A percentile compares a stretch with the other conserved stretches of the same genome.
These are phyloP conservation scores for Micromonas pusilla DNA, from an alignment of 139 green algal species.

Conservation along the genomic window DNA sequence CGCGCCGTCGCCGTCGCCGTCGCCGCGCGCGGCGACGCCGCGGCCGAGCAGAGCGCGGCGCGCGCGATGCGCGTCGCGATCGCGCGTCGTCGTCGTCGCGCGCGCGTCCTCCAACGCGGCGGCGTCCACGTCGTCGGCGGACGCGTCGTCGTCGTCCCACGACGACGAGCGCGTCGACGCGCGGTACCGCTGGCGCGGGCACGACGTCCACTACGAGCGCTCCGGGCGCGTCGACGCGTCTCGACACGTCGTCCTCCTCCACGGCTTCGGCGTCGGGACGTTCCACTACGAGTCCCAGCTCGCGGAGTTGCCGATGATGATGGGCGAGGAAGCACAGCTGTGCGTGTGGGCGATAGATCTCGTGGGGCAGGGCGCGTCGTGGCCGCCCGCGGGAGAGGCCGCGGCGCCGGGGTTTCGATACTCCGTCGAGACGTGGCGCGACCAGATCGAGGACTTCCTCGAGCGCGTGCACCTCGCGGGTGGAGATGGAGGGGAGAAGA, in stretches of 20 bases:
- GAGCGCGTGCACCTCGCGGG: not conserved
- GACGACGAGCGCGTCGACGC: too few relatives aligned
- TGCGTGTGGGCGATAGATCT: conserved; percentile 47
- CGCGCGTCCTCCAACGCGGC: too few relatives aligned
- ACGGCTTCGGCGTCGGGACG: conserved; percentile 27
- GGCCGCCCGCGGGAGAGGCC: conserved; percentile 14
- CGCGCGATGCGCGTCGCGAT: too few relatives aligned
- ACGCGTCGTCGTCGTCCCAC: too few relatives aligned
- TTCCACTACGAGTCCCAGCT: conserved; percentile 53
- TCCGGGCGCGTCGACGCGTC: not conserved
- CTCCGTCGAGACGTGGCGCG: conserved; percentile 44
- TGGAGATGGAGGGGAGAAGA: too few relatives aligned
- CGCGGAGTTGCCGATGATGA: conserved; percentile 23
- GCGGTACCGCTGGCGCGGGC: not conserved
- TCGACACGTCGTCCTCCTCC: conserved; percentile 22
- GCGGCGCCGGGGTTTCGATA: conserved; percentile 27
- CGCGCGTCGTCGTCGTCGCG: too few relatives aligned
- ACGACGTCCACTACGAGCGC: conserved; percentile 20
- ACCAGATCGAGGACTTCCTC: conserved; percentile 46
- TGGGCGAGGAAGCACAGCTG: too few relatives aligned
- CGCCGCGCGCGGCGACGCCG: too few relatives aligned
- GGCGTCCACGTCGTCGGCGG: too few relatives aligned
- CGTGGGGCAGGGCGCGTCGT: conserved; percentile 45
- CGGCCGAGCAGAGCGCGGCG: too few relatives aligned
- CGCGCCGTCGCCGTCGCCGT: too few relatives aligned